Percentiles rank a stretch among this genome's conserved stretches.
These are phyloP conservation scores for Exophiala dermatitidis DNA, from an alignment of 2,329 filamentous ascomycete species.

Conservation along the genomic window DNA sequence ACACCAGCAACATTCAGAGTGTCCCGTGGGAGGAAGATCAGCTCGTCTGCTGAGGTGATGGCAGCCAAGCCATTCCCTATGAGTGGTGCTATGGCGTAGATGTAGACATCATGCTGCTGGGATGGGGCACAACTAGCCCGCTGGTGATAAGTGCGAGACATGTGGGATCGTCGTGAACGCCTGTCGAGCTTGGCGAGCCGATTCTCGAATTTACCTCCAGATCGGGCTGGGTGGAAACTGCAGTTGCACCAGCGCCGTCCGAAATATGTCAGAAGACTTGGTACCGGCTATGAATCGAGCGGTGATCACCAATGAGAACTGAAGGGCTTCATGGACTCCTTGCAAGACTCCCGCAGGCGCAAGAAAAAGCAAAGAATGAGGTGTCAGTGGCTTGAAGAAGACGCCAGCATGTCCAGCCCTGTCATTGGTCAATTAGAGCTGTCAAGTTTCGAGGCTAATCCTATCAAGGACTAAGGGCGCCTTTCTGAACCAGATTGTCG, in stretches of 20 bases:
- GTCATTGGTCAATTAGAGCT: too few species aligned
- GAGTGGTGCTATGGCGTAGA: slow-evolving; percentile 23
- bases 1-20: slow-evolving; percentile 7
- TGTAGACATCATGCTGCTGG: slow-evolving; percentile 21
- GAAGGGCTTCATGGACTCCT: too few species aligned
- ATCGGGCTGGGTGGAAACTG: not conserved
- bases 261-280: too few species aligned
- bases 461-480: too few species aligned
- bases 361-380: too few species aligned
- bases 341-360: too few species aligned
- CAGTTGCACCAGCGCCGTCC: not conserved
- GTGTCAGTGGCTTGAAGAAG: too few species aligned
- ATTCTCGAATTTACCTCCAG: not conserved
- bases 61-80: slow-evolving; percentile 19
- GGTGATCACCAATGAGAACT: too few species aligned
- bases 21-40: slow-evolving; percentile 21
- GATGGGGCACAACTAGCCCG: slow-evolving; percentile 17
- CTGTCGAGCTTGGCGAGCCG: not conserved
- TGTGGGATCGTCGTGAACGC: not conserved
- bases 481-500: too few species aligned
- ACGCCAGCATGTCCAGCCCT: too few species aligned
- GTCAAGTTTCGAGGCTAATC: too few species aligned
- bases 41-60: slow-evolving; percentile 26
- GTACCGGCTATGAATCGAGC: too few species aligned
- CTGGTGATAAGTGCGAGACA: slow-evolving; percentile 13